phyloP scores from a whole-genome alignment of 2,329 filamentous ascomycete genomes.

The Colletotrichum abscissum region DNA sequence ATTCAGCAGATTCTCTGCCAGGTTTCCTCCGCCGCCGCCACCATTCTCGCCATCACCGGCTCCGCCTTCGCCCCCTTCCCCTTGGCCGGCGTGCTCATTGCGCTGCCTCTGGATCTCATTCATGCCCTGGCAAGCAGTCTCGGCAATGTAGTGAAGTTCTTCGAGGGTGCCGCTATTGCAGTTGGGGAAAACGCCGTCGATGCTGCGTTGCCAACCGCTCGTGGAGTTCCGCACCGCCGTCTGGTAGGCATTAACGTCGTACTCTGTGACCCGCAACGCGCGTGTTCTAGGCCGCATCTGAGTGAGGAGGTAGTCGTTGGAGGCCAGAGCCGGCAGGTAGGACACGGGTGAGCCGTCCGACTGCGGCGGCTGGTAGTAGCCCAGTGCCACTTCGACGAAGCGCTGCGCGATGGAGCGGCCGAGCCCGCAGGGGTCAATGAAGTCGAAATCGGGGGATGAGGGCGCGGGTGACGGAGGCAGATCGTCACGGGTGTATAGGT shows the following conservation, averaged over 20 bases:
- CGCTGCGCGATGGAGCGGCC: slow-evolving; percentile 55
- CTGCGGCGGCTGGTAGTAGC: slow-evolving; percentile 50
- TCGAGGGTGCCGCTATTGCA: slow-evolving; percentile 56
- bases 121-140: slow-evolving; percentile 57
- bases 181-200: slow-evolving; percentile 58
- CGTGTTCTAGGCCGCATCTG: slow-evolving; percentile 39
- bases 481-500: slow-evolving; percentile 51
- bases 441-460: slow-evolving; percentile 47
- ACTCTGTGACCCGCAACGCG: slow-evolving; percentile 44
- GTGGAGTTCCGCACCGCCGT: slow-evolving; percentile 52
- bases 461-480: slow-evolving; percentile 36
- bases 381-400: slow-evolving; percentile 58
- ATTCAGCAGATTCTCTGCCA: slow-evolving; percentile 33
- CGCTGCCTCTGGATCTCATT: slow-evolving; percentile 50
- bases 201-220: slow-evolving; percentile 54
- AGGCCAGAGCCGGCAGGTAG: slow-evolving; percentile 36
- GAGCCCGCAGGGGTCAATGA: slow-evolving; percentile 54
- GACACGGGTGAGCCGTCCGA: slow-evolving; percentile 39
- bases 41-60: neutral
- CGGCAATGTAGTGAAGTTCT: slow-evolving; percentile 56
- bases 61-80: slow-evolving; percentile 3
- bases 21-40: slow-evolving; percentile 1
- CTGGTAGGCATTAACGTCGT: slow-evolving; percentile 50
- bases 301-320: slow-evolving; percentile 38
- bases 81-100: slow-evolving; percentile 18